Conservation (phyloP, 2,329 filamentous ascomycete species). For the Arthrobotrys conoides region DNA sequence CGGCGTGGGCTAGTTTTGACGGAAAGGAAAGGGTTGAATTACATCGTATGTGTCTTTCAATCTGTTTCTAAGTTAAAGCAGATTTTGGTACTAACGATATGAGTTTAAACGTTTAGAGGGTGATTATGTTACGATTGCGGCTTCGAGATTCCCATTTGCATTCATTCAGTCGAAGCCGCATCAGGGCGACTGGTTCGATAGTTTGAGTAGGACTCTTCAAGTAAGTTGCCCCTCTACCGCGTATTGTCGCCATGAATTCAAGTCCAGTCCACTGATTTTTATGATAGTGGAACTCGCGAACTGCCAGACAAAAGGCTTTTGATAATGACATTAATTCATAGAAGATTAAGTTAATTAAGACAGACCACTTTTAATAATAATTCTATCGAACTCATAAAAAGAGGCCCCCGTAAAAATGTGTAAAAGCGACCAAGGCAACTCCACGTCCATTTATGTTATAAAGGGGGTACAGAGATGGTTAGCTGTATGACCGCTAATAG, state of each 20-base stretch:
- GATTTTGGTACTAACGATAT: background rate
- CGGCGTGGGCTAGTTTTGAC: constrained; percentile 98
- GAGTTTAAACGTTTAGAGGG: constrained; percentile 70
- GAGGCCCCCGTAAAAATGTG: no score
- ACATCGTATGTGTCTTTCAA: constrained; percentile 67
- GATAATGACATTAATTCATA: constrained; percentile 14
- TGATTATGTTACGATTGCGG: constrained; percentile 87
- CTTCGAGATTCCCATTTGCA: constrained; percentile 84
- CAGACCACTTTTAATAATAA: no score
- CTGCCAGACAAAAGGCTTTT: constrained; percentile 51
- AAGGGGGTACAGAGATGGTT: no score
- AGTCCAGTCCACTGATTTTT: background rate
- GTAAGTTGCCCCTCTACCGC: constrained; percentile 2
- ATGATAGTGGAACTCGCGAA: constrained; percentile 57
- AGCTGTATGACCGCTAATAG: no score
- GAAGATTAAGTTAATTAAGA: background rate
- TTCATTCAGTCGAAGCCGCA: constrained; percentile 71
- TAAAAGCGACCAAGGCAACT: no score
- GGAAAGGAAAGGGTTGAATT: constrained; percentile 89
- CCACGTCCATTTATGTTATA: no score
- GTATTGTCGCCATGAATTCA: no score
- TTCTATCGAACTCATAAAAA: no score
- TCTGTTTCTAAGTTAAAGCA: background rate
- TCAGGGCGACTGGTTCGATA: constrained; percentile 65
- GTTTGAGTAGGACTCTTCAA: constrained; percentile 63